Conservation (phyloP, 306 rosid species). For the Nissolia schottii region DNA sequence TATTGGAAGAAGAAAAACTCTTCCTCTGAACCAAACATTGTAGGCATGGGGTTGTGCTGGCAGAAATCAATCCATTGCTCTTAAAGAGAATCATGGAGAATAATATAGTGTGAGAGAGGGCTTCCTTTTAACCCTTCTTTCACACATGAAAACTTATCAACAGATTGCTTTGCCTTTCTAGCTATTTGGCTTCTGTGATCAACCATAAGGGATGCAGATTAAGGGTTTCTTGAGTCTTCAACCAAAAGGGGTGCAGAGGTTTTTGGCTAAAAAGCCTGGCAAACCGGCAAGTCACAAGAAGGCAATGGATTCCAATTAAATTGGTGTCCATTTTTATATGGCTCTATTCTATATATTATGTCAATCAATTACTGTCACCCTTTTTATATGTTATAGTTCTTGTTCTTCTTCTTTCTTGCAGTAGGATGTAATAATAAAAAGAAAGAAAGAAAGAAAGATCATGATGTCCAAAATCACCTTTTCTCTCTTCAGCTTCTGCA, state of each 20-base stretch:
- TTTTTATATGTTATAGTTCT: conserved; percentile 14
- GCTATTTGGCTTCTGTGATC: conserved; percentile 37
- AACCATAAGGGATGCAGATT: conserved; percentile 18
- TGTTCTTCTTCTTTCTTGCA: conserved; percentile 4
- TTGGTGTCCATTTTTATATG: conserved; percentile 41
- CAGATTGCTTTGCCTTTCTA: conserved; percentile 47
- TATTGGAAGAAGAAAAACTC: conserved; percentile 12
- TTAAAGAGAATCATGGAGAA: conserved; percentile 34
- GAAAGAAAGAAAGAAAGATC: conserved; percentile 16
- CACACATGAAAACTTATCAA: conserved; percentile 35
- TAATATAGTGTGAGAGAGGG: conserved; percentile 26
- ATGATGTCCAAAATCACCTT: conserved; percentile 17
- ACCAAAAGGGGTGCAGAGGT: conserved; percentile 27
- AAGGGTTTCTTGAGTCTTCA: conserved; percentile 31
- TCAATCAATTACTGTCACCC: no score
- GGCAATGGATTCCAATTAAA: conserved; percentile 69
- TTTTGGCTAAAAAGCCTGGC: conserved; percentile 42
- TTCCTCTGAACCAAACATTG: conserved; percentile 18
- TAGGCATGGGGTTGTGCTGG: conserved; percentile 40
- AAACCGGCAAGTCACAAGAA: conserved; percentile 93
- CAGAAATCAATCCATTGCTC: conserved; percentile 44
- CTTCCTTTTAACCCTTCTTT: not conserved
- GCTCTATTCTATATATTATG: no score
- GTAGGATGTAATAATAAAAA: conserved; percentile 44
- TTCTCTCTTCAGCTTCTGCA: conserved; percentile 36